These are phyloP conservation scores for Shiraia bambusicola DNA, from an alignment of 2,329 filamentous ascomycete species.

Conservation along the genomic window DNA sequence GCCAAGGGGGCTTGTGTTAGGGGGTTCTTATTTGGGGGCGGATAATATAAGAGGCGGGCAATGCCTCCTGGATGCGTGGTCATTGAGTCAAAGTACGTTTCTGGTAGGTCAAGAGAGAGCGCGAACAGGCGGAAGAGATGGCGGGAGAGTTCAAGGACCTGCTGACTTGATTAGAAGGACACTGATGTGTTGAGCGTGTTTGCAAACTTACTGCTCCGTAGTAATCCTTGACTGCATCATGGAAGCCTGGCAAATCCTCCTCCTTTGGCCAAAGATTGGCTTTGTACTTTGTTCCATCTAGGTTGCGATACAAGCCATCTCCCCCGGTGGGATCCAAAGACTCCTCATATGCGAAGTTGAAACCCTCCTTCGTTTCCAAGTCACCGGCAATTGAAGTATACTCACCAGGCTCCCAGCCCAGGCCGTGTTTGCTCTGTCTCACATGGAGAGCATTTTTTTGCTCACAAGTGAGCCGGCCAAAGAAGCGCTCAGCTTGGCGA, in stretches of 20 bases:
- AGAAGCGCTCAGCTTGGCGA: conserved; percentile 42
- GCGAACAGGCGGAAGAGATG: conserved; percentile 48
- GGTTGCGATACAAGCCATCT: conserved; percentile 45
- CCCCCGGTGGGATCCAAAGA: conserved; percentile 44
- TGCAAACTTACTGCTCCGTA: conserved; percentile 35
- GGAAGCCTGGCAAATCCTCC: conserved; percentile 44
- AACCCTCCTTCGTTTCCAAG: conserved; percentile 46
- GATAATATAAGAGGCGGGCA: conserved; percentile 44
- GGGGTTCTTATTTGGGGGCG: conserved; percentile 30
- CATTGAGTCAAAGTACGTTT: conserved; percentile 46
- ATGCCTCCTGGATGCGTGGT: conserved; percentile 47
- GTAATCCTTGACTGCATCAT: conserved; percentile 41
- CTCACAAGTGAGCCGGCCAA: conserved; percentile 31
- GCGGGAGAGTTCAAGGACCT: conserved; percentile 42
- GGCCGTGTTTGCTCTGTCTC: conserved; percentile 42
- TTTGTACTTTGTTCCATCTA: conserved; percentile 42
- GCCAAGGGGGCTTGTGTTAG: conserved; percentile 1
- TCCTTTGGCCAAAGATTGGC: conserved; percentile 46
- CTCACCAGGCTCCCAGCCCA: conserved; percentile 47
- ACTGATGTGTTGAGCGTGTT: not conserved
- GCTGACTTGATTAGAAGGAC: not conserved
- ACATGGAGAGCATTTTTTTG: conserved; percentile 46
- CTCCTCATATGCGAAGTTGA: conserved; percentile 48
- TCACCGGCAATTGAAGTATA: conserved; percentile 46
- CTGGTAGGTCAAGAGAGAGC: conserved; percentile 41